These are phyloP conservation scores for Tillandsia leiboldiana DNA, from an alignment of 176 grass and related monocot genomes.

Conservation along the genomic window DNA sequence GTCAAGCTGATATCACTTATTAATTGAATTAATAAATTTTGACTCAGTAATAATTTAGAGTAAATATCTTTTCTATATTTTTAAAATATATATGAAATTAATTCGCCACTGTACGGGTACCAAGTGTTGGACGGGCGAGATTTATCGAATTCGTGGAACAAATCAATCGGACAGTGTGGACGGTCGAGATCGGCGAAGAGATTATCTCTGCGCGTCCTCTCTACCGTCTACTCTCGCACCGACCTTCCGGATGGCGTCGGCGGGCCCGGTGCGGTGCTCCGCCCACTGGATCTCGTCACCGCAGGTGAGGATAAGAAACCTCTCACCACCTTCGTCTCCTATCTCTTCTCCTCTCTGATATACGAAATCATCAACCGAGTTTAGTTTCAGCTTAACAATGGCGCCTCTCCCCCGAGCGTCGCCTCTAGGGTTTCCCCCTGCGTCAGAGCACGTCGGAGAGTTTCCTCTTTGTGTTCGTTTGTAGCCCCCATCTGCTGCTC, in stretches of 20 bases:
- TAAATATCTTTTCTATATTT: too few relatives aligned
- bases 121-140: too few relatives aligned
- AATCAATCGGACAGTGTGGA: background rate
- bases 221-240: background rate
- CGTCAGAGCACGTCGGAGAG: background rate
- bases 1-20: too few relatives aligned
- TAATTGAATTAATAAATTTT: too few relatives aligned
- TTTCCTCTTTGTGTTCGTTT: background rate
- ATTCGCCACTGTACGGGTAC: too few relatives aligned
- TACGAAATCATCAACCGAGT: background rate
- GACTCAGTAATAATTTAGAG: too few relatives aligned
- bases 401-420: background rate
- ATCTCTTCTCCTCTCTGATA: conserved; percentile 3
- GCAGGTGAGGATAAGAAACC: conserved; percentile 7
- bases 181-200: background rate
- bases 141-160: too few relatives aligned
- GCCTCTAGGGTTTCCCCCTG: conserved; percentile 12
- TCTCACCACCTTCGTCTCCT: background rate
- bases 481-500: conserved; percentile 12
- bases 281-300: conserved; percentile 11
- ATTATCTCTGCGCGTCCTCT: background rate
- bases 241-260: background rate
- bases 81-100: too few relatives aligned
- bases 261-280: conserved; percentile 1
- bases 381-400: conserved; percentile 3